Conservation (phyloP, 768 basidiomycete species). For the Ramaria rubella region DNA sequence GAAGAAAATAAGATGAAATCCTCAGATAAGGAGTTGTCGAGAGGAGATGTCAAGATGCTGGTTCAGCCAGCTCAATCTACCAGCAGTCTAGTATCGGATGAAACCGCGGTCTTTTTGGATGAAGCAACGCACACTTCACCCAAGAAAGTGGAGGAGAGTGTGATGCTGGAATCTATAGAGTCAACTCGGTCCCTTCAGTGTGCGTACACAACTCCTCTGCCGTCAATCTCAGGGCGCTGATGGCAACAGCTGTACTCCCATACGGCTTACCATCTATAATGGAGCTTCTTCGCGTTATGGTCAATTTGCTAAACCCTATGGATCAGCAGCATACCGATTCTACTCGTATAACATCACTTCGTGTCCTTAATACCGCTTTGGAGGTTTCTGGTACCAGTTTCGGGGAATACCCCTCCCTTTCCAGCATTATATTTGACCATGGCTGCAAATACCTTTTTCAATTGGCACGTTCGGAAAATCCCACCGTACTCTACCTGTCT, state of each 20-base stretch:
- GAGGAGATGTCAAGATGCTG: slow-evolving; percentile 57
- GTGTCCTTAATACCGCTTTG: slow-evolving; percentile 81
- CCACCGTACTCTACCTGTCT: slow-evolving; percentile 67
- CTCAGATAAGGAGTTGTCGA: slow-evolving; percentile 31
- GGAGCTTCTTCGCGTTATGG: slow-evolving; percentile 88
- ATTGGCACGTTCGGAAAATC: slow-evolving; percentile 86
- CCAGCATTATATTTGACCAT: slow-evolving; percentile 72
- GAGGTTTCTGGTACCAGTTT: slow-evolving; percentile 77
- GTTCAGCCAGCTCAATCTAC: slow-evolving; percentile 31
- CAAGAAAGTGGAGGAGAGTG: not conserved
- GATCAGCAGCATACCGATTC: slow-evolving; percentile 96
- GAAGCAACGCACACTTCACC: not conserved
- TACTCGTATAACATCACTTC: slow-evolving; percentile 81
- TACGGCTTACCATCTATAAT: slow-evolving; percentile 91
- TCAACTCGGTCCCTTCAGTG: not conserved
- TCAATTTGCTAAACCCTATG: slow-evolving; percentile 91
- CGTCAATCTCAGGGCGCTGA: not conserved
- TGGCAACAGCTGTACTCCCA: slow-evolving; percentile 20
- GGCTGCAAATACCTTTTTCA: slow-evolving; percentile 98
- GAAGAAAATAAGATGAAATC: slow-evolving; percentile 59
- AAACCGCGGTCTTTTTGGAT: not conserved
- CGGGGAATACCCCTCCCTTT: slow-evolving; percentile 69
- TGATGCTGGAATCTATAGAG: not conserved
- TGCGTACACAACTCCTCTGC: not conserved
- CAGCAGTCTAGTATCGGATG: not conserved